Evolutionary conservation across 345 rosid species (phyloP), one percentile per base, ranked within the genome.

Genomic region (Reutealis trisperma): DNA sequence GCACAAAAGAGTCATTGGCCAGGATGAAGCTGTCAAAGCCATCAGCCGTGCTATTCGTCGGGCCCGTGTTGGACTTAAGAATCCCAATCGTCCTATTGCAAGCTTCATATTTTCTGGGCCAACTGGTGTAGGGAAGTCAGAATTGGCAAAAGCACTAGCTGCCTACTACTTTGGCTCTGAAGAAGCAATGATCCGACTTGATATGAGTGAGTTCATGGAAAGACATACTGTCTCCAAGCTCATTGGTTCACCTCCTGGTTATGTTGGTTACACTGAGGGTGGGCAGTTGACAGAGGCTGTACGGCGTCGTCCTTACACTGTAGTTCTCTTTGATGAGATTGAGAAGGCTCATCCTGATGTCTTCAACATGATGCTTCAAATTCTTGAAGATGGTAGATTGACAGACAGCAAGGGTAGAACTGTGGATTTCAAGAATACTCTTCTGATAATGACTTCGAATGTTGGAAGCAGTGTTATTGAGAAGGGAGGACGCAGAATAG

Each of bases 61-160:
- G 62, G 98, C 98, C 24, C 98, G 97, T 83, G 97, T 94, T 85
- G 99, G 99, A 72, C 97, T 96, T 22, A 94, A 94, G 86, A 94
- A 92, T 69, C 99, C 99, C 1, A 94, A 91, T 62, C 86, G 97
- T 19, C 99, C 99, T 0, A 96, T 96, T 9, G 98, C 99, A 13
- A 96, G 98, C 85, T 94, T 96, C 89, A 94, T 96, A 83, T 96
- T 96, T 86, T 94, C 99, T 76, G 99, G 99, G 64, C 99, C 99
- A 52, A 96, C 99, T 41, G 99, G 99, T 85, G 99, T 96, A 3
- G 99, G 99, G 58, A 96, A 96, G 85, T 94, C 99, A 19, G 99
- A 96, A 78, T 90, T 96, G 65, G 99, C 99, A 3, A 96, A 94
- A 80, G 91, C 98, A 55, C 87, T 96, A 22, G 98, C 99, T 74